phyloP scores from a whole-genome alignment of 2,329 filamentous ascomycete species.

The Neonectria sp. region DNA sequence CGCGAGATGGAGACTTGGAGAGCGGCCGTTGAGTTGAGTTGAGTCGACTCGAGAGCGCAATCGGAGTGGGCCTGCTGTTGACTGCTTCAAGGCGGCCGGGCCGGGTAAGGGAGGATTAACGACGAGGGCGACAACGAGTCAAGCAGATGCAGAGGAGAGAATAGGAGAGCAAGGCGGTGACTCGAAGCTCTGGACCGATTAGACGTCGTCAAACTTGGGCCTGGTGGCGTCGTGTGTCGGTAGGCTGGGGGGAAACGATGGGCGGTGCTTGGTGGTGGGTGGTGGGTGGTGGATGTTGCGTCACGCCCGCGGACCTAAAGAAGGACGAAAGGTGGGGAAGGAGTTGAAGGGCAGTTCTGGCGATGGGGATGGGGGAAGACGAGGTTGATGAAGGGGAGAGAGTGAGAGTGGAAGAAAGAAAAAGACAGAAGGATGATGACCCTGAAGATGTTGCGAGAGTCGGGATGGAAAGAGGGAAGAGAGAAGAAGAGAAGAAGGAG shows the following conservation, averaged over 20 bases:
- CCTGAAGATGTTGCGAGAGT: slow-evolving; percentile 4
- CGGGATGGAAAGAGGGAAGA: slow-evolving; percentile 3
- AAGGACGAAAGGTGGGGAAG: slow-evolving; percentile 29
- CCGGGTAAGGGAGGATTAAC: slow-evolving; percentile 20
- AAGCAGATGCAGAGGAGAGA: slow-evolving; percentile 22
- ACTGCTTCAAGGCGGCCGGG: slow-evolving; percentile 38
- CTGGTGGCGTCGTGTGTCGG: slow-evolving; percentile 42
- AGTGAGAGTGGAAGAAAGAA: background rate
- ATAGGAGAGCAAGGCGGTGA: slow-evolving; percentile 37
- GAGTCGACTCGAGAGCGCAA: slow-evolving; percentile 36
- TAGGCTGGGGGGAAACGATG: slow-evolving; percentile 36
- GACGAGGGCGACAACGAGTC: slow-evolving; percentile 22
- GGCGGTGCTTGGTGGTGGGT: slow-evolving; percentile 34
- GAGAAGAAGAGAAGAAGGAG: slow-evolving; percentile 16
- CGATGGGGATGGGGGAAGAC: background rate
- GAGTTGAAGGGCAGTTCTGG: slow-evolving; percentile 20
- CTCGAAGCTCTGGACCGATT: slow-evolving; percentile 18
- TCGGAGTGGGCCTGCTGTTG: slow-evolving; percentile 36
- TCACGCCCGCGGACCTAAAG: slow-evolving; percentile 39
- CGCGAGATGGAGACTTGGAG: slow-evolving; percentile 35
- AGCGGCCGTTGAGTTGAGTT: slow-evolving; percentile 41
- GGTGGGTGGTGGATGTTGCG: slow-evolving; percentile 40
- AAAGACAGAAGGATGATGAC: slow-evolving; percentile 1
- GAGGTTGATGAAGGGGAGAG: slow-evolving; percentile 13
- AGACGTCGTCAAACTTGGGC: slow-evolving; percentile 28